Evolutionary conservation across 140 eudicot species (phyloP).

Genomic region (Bidens hawaiensis): DNA sequence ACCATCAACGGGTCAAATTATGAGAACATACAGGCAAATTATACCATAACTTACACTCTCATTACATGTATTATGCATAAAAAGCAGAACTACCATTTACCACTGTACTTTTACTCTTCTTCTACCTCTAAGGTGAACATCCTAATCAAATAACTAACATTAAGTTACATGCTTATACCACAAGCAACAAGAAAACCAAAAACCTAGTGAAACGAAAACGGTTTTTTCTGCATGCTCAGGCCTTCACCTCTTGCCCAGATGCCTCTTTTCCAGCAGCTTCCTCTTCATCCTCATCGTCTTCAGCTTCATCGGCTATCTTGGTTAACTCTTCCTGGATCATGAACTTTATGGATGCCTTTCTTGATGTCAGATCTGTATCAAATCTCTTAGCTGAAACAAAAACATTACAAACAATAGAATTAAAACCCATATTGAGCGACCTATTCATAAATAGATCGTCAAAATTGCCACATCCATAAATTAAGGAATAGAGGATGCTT

Average conservation of each 20-base stretch:
- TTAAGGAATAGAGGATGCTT: conserved; percentile 19
- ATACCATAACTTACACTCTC: conserved; percentile 25
- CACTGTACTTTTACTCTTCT: conserved; percentile 27
- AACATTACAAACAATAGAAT: not conserved
- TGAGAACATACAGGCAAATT: conserved; percentile 12
- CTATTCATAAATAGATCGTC: conserved; percentile 4
- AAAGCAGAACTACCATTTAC: conserved; percentile 26
- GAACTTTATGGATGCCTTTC: conserved; percentile 70
- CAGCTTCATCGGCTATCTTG: conserved; percentile 86
- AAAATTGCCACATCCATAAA: not conserved
- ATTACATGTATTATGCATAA: conserved; percentile 18
- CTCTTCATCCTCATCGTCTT: conserved; percentile 56
- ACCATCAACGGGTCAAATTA: conserved; percentile 23
- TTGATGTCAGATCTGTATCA: conserved; percentile 56
- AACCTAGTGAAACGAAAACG: not conserved
- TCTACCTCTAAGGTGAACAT: conserved; percentile 22
- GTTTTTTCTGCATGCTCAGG: conserved; percentile 24
- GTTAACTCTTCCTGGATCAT: conserved; percentile 98
- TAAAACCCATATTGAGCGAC: not conserved
- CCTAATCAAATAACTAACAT: conserved; percentile 26
- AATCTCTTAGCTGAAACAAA: conserved; percentile 54
- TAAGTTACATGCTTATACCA: conserved; percentile 32
- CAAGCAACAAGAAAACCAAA: conserved; percentile 19
- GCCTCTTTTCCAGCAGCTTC: conserved; percentile 46
- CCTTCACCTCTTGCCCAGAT: conserved; percentile 46